Evolutionary conservation across 345 rosid species (phyloP).

Genomic region (Microcos paniculata): DNA sequence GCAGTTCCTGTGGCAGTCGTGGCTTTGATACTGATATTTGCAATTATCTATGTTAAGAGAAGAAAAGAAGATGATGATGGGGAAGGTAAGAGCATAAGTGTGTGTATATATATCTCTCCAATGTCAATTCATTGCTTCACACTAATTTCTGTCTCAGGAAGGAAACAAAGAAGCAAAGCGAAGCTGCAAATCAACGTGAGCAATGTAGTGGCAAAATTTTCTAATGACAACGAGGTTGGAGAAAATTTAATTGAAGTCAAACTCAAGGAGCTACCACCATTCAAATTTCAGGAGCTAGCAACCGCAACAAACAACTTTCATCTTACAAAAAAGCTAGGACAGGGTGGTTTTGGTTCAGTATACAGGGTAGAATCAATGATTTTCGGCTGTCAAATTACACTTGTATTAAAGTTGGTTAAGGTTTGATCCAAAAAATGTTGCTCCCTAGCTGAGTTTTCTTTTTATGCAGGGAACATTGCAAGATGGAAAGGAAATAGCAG

Average conservation of each 20-base stretch:
- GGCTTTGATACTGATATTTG: too few relatives aligned
- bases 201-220: not conserved
- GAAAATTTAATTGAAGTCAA: not conserved
- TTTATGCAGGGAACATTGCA: slow-evolving; percentile 18
- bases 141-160: too few relatives aligned
- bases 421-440: not conserved
- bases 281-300: slow-evolving; percentile 5
- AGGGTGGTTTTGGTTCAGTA: too few relatives aligned
- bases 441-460: not conserved
- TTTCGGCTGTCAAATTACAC: not conserved
- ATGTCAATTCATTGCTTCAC: too few relatives aligned
- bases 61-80: too few relatives aligned
- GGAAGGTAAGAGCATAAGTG: too few relatives aligned
- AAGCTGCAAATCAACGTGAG: not conserved
- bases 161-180: too few relatives aligned
- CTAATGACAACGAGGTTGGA: not conserved
- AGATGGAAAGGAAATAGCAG: too few relatives aligned
- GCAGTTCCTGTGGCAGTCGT: too few relatives aligned
- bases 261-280: not conserved
- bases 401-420: not conserved
- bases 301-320: slow-evolving; percentile 37
- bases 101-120: too few relatives aligned
- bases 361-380: slow-evolving; percentile 26
- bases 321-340: slow-evolving; percentile 25
- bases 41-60: too few relatives aligned